Evolutionary conservation across 257 asterid genomes (phyloP).

Genomic region (Solanum chilense): DNA sequence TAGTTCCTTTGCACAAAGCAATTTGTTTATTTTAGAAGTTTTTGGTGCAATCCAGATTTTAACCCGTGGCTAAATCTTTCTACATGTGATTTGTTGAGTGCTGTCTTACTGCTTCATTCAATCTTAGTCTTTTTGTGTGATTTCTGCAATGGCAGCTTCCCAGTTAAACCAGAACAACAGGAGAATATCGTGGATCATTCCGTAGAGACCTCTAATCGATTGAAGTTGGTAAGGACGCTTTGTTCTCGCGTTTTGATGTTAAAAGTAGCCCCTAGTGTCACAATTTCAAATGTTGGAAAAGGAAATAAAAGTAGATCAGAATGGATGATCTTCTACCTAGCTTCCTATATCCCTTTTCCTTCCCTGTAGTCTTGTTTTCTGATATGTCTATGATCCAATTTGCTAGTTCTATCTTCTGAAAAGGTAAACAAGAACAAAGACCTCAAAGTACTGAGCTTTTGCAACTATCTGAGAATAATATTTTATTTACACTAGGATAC

Average conservation of each 20-base stretch:
- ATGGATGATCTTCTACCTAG: neutral
- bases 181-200: conserved; percentile 30
- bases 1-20: neutral
- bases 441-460: neutral
- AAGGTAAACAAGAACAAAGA: neutral
- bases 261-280: neutral
- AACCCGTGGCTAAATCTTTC: neutral
- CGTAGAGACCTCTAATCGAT: conserved; percentile 24
- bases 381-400: neutral
- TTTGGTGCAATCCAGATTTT: neutral
- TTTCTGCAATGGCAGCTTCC: conserved; percentile 45
- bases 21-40: neutral
- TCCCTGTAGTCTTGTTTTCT: neutral
- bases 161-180: conserved; percentile 31
- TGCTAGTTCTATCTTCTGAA: neutral
- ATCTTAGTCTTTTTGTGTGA: neutral
- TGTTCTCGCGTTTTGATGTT: conserved; percentile 3
- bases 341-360: neutral
- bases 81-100: neutral
- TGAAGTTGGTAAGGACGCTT: conserved; percentile 44
- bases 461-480: neutral
- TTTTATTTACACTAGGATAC: conserved; percentile 30
- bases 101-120: neutral
- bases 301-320: neutral
- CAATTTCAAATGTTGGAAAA: neutral